Evolutionary conservation across 1,284 basidiomycete genomes (phyloP).

Genomic region (Malassezia sympodialis): DNA sequence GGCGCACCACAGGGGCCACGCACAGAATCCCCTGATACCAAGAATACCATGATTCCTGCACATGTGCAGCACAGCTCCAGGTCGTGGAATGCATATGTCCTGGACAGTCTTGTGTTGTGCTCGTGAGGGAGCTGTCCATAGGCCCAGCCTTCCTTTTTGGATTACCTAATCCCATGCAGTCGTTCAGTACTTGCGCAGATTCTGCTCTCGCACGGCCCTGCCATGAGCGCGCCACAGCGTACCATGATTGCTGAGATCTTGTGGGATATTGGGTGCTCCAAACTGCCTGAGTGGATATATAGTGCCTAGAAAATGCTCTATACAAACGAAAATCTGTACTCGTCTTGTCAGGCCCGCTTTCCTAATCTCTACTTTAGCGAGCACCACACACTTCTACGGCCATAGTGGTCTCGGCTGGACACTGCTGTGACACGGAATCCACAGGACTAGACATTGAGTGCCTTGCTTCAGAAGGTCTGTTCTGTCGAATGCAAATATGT

Average conservation of each 20-base stretch:
- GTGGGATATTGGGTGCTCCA: not conserved
- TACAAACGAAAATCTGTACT: slow-evolving; percentile 7
- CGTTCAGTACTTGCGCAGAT: not conserved
- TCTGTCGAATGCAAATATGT: slow-evolving; percentile 7
- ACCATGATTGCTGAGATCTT: not conserved
- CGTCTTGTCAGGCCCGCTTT: not conserved
- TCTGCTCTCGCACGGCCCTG: not conserved
- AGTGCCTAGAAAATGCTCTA: not conserved
- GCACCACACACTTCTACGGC: not conserved
- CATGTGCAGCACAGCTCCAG: not conserved
- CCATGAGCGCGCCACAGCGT: not conserved
- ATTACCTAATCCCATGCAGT: not conserved
- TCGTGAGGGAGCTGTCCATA: not conserved
- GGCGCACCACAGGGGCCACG: not conserved
- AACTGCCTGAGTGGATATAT: not conserved
- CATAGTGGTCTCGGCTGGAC: not conserved
- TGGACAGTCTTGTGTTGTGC: not conserved
- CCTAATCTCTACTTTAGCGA: not conserved
- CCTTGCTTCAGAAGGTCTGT: not conserved
- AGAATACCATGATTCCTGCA: not conserved
- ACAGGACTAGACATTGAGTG: not conserved
- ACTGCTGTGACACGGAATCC: not conserved
- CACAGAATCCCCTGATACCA: not conserved
- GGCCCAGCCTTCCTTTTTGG: not conserved
- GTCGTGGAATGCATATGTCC: not conserved